Base-by-base conservation (phyloP, 768 basidiomycete species). In the Pleurotus platypus region DNA sequence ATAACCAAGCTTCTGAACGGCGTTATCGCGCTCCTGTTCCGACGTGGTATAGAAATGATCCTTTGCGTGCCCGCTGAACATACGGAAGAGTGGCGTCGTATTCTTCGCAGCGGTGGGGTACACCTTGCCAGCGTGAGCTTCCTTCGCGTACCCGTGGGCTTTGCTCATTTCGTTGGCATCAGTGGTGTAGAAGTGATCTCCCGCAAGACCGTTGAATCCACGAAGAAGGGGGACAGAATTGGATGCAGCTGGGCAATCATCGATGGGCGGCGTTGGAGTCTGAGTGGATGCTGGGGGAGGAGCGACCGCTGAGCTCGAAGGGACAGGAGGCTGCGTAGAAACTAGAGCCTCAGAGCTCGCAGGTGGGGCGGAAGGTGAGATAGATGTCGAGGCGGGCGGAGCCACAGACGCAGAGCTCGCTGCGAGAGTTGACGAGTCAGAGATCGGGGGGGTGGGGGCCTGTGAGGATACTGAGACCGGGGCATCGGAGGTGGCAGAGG, bases 151-250 rank as follows among this genome's bases (percentile, higher is more conserved):
- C 20, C 16, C 48, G 48, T 24, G n/a, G 13, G 48, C 48, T n/a
- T 49, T 49, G 48, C 26, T 35, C 38, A 51, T 35, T 35, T 51
- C 50, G n/a, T 35, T 16, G 13, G 38, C 50, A 13, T 35, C 37
- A 12, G 30, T 51, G 50, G 50, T 16, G 30, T 51, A 51, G 50
- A 51, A 51, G 22, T 51, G 50, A 35, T 51, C 50, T 11, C 11
- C 18, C 20, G 22, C 38, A 15, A 15, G 16, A 7, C 50, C 50
- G 30, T 51, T 39, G 24, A 16, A 51, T 9, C 26, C 30, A 18
- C 50, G 27, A 9, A 20, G 50, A 27, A 51, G 38, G 38, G 27
- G 18, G 6, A 49, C 18, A 8, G 48, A 16, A 13, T 49, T 35
- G 2, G 46, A 48, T 12, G 46, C 6, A 6, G n/a, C 13, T 5